phyloP scores from a whole-genome alignment of 1,284 basidiomycete species.

The Naganishia sp. region DNA sequence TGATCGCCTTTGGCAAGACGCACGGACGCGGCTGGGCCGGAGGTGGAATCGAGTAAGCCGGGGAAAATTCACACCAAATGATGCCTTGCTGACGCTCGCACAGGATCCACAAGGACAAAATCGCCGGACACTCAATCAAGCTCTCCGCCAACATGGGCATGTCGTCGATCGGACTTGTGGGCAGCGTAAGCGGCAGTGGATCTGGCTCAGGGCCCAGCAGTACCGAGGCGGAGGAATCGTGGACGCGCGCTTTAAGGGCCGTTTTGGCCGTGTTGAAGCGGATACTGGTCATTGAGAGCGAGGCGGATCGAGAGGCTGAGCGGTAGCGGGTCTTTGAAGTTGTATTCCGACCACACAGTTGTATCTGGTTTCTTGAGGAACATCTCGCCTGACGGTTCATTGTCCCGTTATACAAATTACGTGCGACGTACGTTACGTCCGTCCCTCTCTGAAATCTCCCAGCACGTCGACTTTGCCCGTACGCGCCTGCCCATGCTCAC shows the following conservation, averaged over 20 bases:
- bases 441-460: constrained; percentile 9
- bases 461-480: constrained; percentile 4
- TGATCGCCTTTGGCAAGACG: constrained; percentile 77
- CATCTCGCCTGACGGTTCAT: too few species aligned
- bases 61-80: constrained; percentile 24
- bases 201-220: constrained; percentile 32
- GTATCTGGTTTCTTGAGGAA: not conserved
- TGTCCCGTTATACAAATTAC: not conserved
- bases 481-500: constrained; percentile 6
- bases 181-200: constrained; percentile 23
- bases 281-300: constrained; percentile 52
- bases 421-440: too few species aligned
- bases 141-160: constrained; percentile 78
- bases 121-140: constrained; percentile 91
- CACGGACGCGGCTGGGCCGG: constrained; percentile 74
- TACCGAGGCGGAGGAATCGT: constrained; percentile 69
- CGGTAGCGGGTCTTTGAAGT: not conserved
- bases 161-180: constrained; percentile 50
- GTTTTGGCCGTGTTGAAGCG: constrained; percentile 84
- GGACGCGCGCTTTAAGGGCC: constrained; percentile 90
- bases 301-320: constrained; percentile 36
- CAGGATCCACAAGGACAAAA: constrained; percentile 90
- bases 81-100: constrained; percentile 26
- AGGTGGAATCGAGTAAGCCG: constrained; percentile 61
- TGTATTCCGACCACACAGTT: constrained; percentile 2